Evolutionary conservation across 495 filamentous ascomycete species (phyloP).

Genomic region (Aspergillus egyptiacus): DNA sequence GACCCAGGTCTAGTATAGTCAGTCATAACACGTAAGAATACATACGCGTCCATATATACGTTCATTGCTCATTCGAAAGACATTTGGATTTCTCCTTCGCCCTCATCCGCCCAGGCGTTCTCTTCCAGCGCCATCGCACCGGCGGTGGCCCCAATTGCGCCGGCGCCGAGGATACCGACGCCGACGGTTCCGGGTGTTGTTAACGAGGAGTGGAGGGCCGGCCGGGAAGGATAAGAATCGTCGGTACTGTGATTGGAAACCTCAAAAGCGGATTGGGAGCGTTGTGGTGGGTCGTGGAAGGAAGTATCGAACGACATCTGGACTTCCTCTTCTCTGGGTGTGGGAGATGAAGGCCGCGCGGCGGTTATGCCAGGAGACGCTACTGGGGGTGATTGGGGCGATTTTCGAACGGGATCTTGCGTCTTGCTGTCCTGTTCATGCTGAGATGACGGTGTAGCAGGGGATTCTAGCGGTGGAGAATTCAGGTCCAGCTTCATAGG

Average conservation of each 20-base stretch:
- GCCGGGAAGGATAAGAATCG: constrained; percentile 21
- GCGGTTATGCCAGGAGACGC: constrained; percentile 21
- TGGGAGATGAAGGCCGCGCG: constrained; percentile 17
- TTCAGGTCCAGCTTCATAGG: constrained; percentile 75
- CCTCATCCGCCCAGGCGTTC: constrained; percentile 82
- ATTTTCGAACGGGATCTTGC: constrained; percentile 17
- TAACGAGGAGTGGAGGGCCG: constrained; percentile 38
- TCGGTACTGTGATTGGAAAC: constrained; percentile 1
- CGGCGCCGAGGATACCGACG: constrained; percentile 12
- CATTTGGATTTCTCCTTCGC: constrained; percentile 53
- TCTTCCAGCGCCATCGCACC: constrained; percentile 46
- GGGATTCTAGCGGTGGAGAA: constrained; percentile 19
- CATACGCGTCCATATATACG: constrained; percentile 2
- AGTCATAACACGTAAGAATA: background rate
- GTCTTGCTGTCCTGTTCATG: constrained; percentile 47
- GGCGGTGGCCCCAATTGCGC: constrained; percentile 14
- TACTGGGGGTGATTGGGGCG: constrained; percentile 31
- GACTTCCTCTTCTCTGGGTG: constrained; percentile 46
- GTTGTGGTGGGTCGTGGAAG: constrained; percentile 39
- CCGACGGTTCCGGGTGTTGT: constrained; percentile 28
- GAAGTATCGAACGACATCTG: constrained; percentile 71
- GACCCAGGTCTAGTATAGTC: background rate
- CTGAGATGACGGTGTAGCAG: constrained; percentile 27
- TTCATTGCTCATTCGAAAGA: constrained; percentile 42
- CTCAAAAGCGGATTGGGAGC: constrained; percentile 18